Conservation (phyloP, 257 asterid species). For the Petrea volubilis region DNA sequence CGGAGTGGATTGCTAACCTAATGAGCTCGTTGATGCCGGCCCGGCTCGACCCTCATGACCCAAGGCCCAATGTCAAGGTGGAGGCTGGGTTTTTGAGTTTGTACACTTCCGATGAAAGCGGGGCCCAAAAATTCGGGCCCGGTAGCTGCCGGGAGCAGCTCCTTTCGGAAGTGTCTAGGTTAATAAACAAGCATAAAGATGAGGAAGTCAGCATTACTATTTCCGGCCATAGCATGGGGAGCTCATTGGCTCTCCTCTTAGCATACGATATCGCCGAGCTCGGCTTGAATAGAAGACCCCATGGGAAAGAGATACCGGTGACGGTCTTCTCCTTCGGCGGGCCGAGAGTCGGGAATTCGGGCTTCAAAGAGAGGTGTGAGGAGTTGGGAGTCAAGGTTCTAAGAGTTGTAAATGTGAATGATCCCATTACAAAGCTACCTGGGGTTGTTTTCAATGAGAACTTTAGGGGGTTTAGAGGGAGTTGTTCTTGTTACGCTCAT, state of each 20-base stretch:
- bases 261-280: conserved; percentile 67
- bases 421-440: conserved; percentile 67
- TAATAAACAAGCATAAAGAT: conserved; percentile 29
- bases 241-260: conserved; percentile 53
- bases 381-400: conserved; percentile 62
- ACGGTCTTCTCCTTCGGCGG: conserved; percentile 74
- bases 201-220: conserved; percentile 60
- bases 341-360: conserved; percentile 68
- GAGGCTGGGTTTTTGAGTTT: conserved; percentile 65
- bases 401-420: conserved; percentile 62
- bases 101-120: conserved; percentile 46
- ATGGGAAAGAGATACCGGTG: conserved; percentile 33
- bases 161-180: conserved; percentile 58
- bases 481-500: conserved; percentile 58
- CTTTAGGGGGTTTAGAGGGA: conserved; percentile 46
- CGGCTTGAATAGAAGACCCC: conserved; percentile 41
- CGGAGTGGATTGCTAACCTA: conserved; percentile 64
- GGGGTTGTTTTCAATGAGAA: conserved; percentile 63
- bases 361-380: conserved; percentile 66
- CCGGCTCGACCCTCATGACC: conserved; percentile 49
- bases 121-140: conserved; percentile 46
- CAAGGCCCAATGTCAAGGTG: conserved; percentile 53
- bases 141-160: conserved; percentile 70
- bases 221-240: conserved; percentile 80
- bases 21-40: conserved; percentile 64